These are phyloP conservation scores for Skeletonema potamos DNA, from an alignment of 108 stramenopile species.

Conservation along the genomic window DNA sequence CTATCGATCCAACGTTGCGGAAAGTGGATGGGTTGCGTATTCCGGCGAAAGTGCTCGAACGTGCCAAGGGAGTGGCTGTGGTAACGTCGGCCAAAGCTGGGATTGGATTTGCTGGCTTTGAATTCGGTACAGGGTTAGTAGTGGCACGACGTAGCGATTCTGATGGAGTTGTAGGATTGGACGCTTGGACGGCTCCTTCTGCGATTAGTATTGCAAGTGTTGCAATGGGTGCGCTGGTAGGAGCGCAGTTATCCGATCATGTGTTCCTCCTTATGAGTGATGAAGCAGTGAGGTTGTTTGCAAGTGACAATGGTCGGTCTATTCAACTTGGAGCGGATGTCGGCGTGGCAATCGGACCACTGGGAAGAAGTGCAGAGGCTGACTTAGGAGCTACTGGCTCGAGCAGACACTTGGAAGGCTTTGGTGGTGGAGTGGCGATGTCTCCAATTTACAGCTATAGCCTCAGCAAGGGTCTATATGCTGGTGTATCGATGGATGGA, in stretches of 20 bases:
- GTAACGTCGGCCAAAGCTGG: slow-evolving; percentile 83
- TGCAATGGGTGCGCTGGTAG: slow-evolving; percentile 84
- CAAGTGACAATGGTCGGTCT: slow-evolving; percentile 63
- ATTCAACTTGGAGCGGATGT: slow-evolving; percentile 95
- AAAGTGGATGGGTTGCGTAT: slow-evolving; percentile 81
- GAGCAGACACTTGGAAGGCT: slow-evolving; percentile 23
- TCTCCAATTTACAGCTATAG: slow-evolving; percentile 94
- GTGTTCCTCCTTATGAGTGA: slow-evolving; percentile 95
- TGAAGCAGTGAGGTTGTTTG: slow-evolving; percentile 64
- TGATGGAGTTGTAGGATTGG: slow-evolving; percentile 26
- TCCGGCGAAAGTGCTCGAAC: slow-evolving; percentile 66
- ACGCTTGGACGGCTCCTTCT: slow-evolving; percentile 84
- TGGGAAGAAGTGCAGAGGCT: slow-evolving; percentile 90
- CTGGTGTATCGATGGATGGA: slow-evolving; percentile 92
- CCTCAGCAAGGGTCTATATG: slow-evolving; percentile 92
- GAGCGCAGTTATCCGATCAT: slow-evolving; percentile 87
- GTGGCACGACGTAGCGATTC: slow-evolving; percentile 59
- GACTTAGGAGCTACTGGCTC: slow-evolving; percentile 70
- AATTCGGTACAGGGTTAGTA: slow-evolving; percentile 89
- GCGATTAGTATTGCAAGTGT: slow-evolving; percentile 87
- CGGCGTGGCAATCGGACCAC: slow-evolving; percentile 91
- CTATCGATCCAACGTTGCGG: slow-evolving; percentile 63
- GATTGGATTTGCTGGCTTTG: slow-evolving; percentile 81
- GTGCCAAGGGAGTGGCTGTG: slow-evolving; percentile 83
- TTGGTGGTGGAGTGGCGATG: slow-evolving; percentile 33